A percentile compares a stretch with the other conserved stretches of the same genome.
Evolutionary conservation across 108 stramenopile species (phyloP).

Genomic region (Skeletonema grethae): DNA sequence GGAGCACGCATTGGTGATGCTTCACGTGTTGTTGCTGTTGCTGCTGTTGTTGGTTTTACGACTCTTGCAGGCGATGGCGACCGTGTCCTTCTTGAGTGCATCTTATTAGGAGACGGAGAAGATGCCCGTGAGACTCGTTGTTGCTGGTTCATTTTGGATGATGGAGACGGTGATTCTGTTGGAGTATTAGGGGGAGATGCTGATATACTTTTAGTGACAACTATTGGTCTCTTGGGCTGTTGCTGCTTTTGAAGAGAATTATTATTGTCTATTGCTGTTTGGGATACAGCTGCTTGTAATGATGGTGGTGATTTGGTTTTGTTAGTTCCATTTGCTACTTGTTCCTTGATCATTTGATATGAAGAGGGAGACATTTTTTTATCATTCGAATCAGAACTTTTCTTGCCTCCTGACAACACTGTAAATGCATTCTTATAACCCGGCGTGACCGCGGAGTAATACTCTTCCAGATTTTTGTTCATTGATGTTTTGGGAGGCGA

Average conservation of each 20-base stretch:
- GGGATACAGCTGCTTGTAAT: neutral
- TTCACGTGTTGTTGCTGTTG: conserved; percentile 14
- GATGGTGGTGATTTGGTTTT: neutral
- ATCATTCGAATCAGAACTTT: neutral
- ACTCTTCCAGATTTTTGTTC: conserved; percentile 33
- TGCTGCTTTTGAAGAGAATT: neutral
- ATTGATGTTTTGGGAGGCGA: conserved; percentile 8
- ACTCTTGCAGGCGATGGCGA: neutral
- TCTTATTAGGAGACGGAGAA: conserved; percentile 1
- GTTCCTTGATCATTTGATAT: neutral
- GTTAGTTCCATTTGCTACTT: neutral
- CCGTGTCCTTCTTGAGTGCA: neutral
- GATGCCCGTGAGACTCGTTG: neutral
- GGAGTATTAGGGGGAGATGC: conserved; percentile 12
- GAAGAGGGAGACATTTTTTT: neutral
- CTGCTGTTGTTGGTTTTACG: neutral
- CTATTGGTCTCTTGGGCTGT: neutral
- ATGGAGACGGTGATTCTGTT: conserved; percentile 4
- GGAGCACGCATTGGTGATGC: conserved; percentile 36
- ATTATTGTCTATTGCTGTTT: conserved; percentile 4
- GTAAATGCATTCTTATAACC: conserved; percentile 41
- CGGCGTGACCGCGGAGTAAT: conserved; percentile 9
- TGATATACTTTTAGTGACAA: neutral
- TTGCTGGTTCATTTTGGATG: neutral
- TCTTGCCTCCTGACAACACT: conserved; percentile 14